Evolutionary conservation across 2,329 filamentous ascomycete species (phyloP).

Genomic region (Stachybotrys elegans): DNA sequence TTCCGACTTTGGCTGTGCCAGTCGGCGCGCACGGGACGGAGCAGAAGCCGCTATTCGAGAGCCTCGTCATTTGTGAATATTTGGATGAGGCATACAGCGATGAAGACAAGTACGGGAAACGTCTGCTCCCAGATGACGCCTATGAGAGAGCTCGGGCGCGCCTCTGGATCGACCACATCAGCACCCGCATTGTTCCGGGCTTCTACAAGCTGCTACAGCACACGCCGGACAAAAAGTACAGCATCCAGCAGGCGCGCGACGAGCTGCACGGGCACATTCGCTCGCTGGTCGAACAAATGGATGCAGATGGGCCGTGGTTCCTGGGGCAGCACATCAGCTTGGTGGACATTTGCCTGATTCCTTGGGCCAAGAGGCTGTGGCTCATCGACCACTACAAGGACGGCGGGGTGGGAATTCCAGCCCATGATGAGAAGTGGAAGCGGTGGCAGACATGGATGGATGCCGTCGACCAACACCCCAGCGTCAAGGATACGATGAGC

Average conservation of each 20-base stretch:
- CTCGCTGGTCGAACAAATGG: conserved; percentile 58
- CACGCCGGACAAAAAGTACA: conserved; percentile 42
- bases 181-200: conserved; percentile 59
- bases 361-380: conserved; percentile 69
- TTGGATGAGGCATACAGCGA: conserved; percentile 65
- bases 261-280: conserved; percentile 57
- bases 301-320: conserved; percentile 56
- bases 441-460: conserved; percentile 62
- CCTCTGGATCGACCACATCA: conserved; percentile 72
- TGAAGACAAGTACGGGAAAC: conserved; percentile 32
- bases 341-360: conserved; percentile 66
- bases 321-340: conserved; percentile 57
- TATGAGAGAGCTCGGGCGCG: conserved; percentile 62
- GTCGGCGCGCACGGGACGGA: conserved; percentile 20
- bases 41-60: conserved; percentile 64
- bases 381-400: conserved; percentile 71
- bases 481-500: conserved; percentile 63
- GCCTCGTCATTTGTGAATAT: conserved; percentile 68
- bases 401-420: conserved; percentile 43
- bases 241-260: conserved; percentile 46
- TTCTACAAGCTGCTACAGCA: conserved; percentile 62
- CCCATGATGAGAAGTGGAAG: conserved; percentile 53
- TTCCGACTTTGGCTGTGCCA: conserved; percentile 61
- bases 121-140: conserved; percentile 53
- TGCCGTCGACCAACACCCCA: conserved; percentile 54